phyloP scores from a whole-genome alignment of 225 moss, liverwort and hornwort genomes.

The Antitrichia curtipendula region DNA sequence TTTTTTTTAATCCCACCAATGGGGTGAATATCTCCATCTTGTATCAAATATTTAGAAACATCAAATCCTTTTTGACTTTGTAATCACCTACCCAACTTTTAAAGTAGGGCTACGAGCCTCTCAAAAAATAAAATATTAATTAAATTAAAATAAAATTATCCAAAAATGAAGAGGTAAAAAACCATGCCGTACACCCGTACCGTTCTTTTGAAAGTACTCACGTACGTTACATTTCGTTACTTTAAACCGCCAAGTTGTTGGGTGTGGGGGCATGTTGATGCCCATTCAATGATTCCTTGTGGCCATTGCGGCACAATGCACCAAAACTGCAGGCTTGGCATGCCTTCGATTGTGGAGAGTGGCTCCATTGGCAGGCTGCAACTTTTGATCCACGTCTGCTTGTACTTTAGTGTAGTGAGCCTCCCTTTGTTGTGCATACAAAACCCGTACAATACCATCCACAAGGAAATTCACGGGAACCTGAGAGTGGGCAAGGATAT shows the following conservation, averaged over 20 bases:
- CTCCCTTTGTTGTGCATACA: not conserved
- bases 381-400: not conserved
- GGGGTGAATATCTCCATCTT: not conserved
- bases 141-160: not conserved
- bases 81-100: not conserved
- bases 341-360: no score
- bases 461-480: not conserved
- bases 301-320: not conserved
- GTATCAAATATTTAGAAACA: not conserved
- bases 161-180: not conserved
- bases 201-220: not conserved
- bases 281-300: not conserved
- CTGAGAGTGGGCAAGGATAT: no score
- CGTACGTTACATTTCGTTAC: not conserved
- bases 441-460: not conserved
- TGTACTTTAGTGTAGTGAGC: not conserved
- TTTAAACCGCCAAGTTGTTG: not conserved
- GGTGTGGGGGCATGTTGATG: not conserved
- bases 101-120: no score
- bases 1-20: no score
- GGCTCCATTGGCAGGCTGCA: not conserved
- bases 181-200: not conserved
- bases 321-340: not conserved
- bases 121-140: not conserved
- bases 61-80: not conserved